A percentile compares a stretch with the other conserved stretches of the same genome.
Evolutionary conservation across 176 grass and related monocot species (phyloP).

Genomic region (Pharus latifolius): DNA sequence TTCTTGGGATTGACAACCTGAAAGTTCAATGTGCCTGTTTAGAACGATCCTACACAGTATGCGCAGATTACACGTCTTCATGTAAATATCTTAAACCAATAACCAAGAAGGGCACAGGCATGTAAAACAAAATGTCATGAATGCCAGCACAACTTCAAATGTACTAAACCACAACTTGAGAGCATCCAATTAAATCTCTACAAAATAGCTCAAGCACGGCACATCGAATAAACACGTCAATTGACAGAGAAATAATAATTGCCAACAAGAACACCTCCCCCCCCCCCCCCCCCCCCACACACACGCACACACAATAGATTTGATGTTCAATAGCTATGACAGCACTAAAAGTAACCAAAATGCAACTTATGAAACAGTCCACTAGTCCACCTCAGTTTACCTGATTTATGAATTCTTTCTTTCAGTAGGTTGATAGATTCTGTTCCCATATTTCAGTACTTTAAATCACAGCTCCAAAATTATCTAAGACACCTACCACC

Average conservation of each 20-base stretch:
- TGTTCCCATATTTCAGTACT: neutral
- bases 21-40: slow-evolving; percentile 23
- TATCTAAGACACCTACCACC: neutral
- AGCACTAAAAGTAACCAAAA: neutral
- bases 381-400: too few species aligned
- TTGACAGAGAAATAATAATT: too few species aligned
- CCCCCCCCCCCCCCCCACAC: too few species aligned
- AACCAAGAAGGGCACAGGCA: neutral
- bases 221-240: too few species aligned
- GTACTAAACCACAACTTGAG: too few species aligned
- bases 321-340: neutral
- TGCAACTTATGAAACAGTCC: neutral
- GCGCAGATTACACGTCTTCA: slow-evolving; percentile 5
- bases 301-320: too few species aligned
- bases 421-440: too few species aligned
- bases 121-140: neutral
- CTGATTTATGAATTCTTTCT: too few species aligned
- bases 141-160: neutral
- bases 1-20: slow-evolving; percentile 61
- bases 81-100: neutral
- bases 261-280: too few species aligned
- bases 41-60: slow-evolving; percentile 18
- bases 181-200: too few species aligned
- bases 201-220: too few species aligned
- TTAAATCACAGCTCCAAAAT: neutral